Evolutionary conservation across 2,329 filamentous ascomycete genomes (phyloP), one percentile per base, ranked within the genome.

Genomic region (Xylariaceae sp.): DNA sequence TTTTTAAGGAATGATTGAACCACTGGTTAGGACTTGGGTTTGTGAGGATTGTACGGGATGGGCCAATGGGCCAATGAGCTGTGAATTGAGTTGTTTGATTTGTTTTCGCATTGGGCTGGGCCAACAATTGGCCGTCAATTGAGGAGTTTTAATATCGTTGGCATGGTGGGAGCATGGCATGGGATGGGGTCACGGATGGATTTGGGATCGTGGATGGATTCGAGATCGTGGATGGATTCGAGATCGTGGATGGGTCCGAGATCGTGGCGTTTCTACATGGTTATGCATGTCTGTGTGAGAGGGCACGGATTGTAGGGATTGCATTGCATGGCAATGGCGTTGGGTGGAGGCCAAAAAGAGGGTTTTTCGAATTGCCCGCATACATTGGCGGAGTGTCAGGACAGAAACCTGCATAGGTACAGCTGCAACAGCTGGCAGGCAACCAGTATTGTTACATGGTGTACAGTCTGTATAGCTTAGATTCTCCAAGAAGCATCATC

Each of bases 271-370:
- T 45, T n/a, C 34, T 26, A 47, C 15, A 53, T 55, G 34, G 30
- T 41, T 53, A 53, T 46, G 52, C 52, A 53, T 45, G 44, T 41
- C 49, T 47, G 47, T 19, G 16, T 12, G 46, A 39, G 40, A 41
- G 21, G 41, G 30, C 18, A 47, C 12, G 42, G 49, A 21, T 49
- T 36, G 46, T 40, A 47, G 15, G 18, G 19, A 45, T 47, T 46
- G 55, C 55, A 45, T 47, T 46, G 55, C 55, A 55, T 54, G 16
- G 30, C 21, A n/a, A 21, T 42, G 54, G 51, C 44, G 54, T 56
- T 54, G 54, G 51, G 43, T 50, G 47, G 42, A 50, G 9, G 32
- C 10, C 32, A 10, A 19, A 13, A 16, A 22, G 10, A 26, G 5
- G 26, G 30, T 12, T 10, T 34, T 34, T 34, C 30, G 30, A 34